phyloP scores from a whole-genome alignment of 768 basidiomycete species.

The Psilocybe subaeruginosa region DNA sequence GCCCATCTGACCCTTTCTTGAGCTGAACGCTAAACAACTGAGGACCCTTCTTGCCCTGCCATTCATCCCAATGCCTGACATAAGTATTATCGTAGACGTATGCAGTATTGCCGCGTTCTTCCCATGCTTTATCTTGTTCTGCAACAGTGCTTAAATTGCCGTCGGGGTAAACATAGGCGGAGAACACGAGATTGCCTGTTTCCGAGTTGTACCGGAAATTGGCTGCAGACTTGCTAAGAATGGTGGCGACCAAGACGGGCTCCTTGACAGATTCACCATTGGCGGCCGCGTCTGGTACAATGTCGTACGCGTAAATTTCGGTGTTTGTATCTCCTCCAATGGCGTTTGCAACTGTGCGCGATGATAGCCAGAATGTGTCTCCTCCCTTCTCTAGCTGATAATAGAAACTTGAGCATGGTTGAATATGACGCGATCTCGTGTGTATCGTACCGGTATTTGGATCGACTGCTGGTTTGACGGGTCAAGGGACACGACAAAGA shows the following conservation, averaged over 20 bases:
- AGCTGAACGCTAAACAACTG: slow-evolving; percentile 76
- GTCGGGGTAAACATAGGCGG: slow-evolving; percentile 80
- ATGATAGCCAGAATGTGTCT: slow-evolving; percentile 79
- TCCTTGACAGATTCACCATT: slow-evolving; percentile 33
- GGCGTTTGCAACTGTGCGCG: slow-evolving; percentile 70
- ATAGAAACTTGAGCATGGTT: not conserved
- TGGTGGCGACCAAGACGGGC: slow-evolving; percentile 56
- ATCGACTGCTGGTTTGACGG: slow-evolving; percentile 45
- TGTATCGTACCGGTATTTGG: slow-evolving; percentile 51
- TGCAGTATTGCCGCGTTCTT: slow-evolving; percentile 73
- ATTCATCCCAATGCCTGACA: slow-evolving; percentile 80
- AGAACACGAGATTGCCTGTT: slow-evolving; percentile 78
- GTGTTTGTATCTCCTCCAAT: slow-evolving; percentile 58
- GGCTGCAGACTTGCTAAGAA: slow-evolving; percentile 67
- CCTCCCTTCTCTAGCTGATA: slow-evolving; percentile 63
- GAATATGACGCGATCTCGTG: not conserved
- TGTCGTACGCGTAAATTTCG: slow-evolving; percentile 61
- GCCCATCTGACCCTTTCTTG: slow-evolving; percentile 43
- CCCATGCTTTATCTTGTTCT: slow-evolving; percentile 72
- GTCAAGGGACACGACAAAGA: slow-evolving; percentile 64
- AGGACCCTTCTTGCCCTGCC: slow-evolving; percentile 71
- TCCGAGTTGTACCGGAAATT: slow-evolving; percentile 70
- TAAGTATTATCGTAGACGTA: slow-evolving; percentile 70
- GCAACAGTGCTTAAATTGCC: slow-evolving; percentile 70
- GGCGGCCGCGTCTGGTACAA: slow-evolving; percentile 35